Conservation (phyloP, 352 stramenopile species). For the Phytophthora hibernalis region DNA sequence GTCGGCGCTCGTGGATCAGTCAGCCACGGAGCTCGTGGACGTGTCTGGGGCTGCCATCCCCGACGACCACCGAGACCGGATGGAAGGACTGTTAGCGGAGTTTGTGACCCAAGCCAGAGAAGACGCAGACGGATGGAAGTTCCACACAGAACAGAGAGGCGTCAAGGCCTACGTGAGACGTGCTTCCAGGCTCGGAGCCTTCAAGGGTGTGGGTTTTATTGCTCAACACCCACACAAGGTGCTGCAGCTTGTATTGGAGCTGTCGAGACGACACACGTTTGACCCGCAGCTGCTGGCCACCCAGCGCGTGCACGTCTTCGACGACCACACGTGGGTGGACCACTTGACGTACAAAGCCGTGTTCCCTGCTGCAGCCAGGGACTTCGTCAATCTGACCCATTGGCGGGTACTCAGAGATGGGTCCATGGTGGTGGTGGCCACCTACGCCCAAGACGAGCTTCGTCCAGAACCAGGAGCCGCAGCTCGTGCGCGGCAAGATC, state of each 20-base stretch:
- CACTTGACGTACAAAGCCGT: conserved; percentile 74
- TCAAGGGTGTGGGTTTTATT: conserved; percentile 70
- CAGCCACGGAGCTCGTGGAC: conserved; percentile 41
- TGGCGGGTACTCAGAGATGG: conserved; percentile 73
- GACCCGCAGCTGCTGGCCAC: conserved; percentile 66
- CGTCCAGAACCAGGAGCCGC: conserved; percentile 47
- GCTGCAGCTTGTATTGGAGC: conserved; percentile 64
- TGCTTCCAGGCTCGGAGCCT: conserved; percentile 50
- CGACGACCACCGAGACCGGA: conserved; percentile 39
- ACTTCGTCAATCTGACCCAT: conserved; percentile 78
- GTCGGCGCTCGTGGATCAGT: conserved; percentile 37
- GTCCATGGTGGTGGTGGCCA: conserved; percentile 61
- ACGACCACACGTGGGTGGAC: conserved; percentile 79
- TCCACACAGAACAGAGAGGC: conserved; percentile 61
- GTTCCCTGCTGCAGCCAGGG: conserved; percentile 58
- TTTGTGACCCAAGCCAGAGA: conserved; percentile 62
- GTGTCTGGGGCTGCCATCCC: conserved; percentile 46
- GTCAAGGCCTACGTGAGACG: conserved; percentile 65
- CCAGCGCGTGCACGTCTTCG: conserved; percentile 61
- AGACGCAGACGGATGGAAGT: conserved; percentile 64
- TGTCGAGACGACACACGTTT: conserved; percentile 52
- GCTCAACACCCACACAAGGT: conserved; percentile 58
- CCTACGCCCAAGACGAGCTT: conserved; percentile 50
- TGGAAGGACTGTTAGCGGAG: conserved; percentile 68
- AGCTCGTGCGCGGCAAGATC: conserved; percentile 58